Evolutionary conservation across 768 basidiomycete species (phyloP).

Genomic region (Tylopilus felleus): DNA sequence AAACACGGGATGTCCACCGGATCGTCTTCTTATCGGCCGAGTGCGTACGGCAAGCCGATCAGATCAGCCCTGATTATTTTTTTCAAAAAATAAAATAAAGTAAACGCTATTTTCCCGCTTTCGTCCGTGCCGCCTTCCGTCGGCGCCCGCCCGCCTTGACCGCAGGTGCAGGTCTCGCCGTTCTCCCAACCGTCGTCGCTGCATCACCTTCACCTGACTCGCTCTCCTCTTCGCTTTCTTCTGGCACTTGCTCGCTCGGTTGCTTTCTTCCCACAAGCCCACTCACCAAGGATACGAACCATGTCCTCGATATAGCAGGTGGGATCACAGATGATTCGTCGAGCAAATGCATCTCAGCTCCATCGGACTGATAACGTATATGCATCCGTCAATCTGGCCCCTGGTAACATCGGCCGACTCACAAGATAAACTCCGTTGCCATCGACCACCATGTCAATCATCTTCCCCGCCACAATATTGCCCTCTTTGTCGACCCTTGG

Average conservation of each 20-base stretch:
- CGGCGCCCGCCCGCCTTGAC: conserved; percentile 62
- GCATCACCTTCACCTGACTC: conserved; percentile 47
- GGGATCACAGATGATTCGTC: conserved; percentile 54
- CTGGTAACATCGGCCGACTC: conserved; percentile 32
- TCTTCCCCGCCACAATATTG: conserved; percentile 44
- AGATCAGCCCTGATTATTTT: neutral
- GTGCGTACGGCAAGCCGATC: neutral
- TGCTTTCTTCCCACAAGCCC: conserved; percentile 20
- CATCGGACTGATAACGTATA: conserved; percentile 48
- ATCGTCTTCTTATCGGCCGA: conserved; percentile 9
- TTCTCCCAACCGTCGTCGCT: conserved; percentile 24
- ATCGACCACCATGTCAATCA: conserved; percentile 81
- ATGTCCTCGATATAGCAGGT: conserved; percentile 63
- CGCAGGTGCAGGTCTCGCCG: conserved; percentile 37
- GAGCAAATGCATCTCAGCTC: conserved; percentile 53
- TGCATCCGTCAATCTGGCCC: conserved; percentile 9
- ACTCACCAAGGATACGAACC: conserved; percentile 54
- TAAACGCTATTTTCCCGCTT: conserved; percentile 27
- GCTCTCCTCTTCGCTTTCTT: conserved; percentile 39
- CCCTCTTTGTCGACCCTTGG: conserved; percentile 55
- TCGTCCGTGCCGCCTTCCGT: conserved; percentile 50
- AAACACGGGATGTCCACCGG: neutral
- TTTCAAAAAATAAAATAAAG: neutral
- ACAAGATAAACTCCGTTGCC: conserved; percentile 73
- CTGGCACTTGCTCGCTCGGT: conserved; percentile 23